A percentile compares a stretch with the other conserved stretches of the same genome.
Evolutionary conservation across 164 flowering plant genomes (phyloP).

Genomic region (Umbilicus rupestris): DNA sequence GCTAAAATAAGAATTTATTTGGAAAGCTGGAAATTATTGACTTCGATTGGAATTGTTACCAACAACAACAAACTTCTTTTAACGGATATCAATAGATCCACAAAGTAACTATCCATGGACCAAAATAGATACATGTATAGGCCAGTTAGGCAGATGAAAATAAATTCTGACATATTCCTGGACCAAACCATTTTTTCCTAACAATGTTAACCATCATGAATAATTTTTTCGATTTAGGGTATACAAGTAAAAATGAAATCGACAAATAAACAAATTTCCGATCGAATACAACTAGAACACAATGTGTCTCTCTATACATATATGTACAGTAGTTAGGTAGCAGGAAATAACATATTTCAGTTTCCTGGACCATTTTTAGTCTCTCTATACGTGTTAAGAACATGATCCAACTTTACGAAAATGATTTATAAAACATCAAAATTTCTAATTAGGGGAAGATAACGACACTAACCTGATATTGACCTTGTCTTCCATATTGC

Average conservation of each 20-base stretch:
- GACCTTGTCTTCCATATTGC: conserved; percentile 21
- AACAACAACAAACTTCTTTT: neutral
- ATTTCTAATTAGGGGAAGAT: neutral
- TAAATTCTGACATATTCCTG: neutral
- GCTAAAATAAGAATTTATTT: neutral
- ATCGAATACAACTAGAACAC: neutral
- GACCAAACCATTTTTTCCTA: neutral
- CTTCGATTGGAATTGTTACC: neutral
- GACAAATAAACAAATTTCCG: neutral
- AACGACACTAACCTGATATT: conserved; percentile 31
- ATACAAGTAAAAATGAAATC: neutral
- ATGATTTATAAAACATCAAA: neutral
- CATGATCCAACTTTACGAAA: neutral
- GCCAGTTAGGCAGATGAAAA: neutral
- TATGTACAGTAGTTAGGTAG: neutral
- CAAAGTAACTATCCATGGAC: neutral
- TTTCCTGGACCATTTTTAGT: too few relatives aligned
- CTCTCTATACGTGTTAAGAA: too few relatives aligned
- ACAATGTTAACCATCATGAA: neutral
- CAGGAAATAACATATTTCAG: neutral
- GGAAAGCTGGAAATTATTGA: too few relatives aligned
- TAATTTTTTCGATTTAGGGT: neutral
- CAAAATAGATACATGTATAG: neutral
- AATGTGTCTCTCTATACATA: neutral
- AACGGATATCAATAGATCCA: neutral